These are phyloP conservation scores for Exophiala sp. DNA, from an alignment of 2,329 filamentous ascomycete genomes.

Conservation along the genomic window DNA sequence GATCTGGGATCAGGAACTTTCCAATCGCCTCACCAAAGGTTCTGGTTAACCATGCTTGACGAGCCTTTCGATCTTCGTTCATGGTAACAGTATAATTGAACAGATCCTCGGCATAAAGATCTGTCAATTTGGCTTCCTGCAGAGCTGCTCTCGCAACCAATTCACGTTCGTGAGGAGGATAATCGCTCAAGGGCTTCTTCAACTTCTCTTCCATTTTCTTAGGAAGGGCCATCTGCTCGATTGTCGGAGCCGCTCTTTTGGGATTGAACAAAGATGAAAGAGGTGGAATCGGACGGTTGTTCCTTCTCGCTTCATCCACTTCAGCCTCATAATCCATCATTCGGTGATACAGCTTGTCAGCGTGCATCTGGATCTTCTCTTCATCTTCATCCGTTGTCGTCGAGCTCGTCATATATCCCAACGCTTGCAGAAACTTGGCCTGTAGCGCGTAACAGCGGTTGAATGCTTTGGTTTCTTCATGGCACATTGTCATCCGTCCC, in stretches of 20 bases:
- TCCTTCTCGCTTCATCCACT: slow-evolving; percentile 57
- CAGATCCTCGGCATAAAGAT: slow-evolving; percentile 26
- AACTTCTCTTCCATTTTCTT: slow-evolving; percentile 22
- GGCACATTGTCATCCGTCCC: slow-evolving; percentile 68
- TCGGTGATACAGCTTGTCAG: slow-evolving; percentile 82
- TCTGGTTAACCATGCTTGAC: slow-evolving; percentile 25
- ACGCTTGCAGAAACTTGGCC: slow-evolving; percentile 79
- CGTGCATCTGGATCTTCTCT: slow-evolving; percentile 92
- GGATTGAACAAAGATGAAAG: slow-evolving; percentile 45
- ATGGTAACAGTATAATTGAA: slow-evolving; percentile 26
- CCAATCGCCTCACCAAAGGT: slow-evolving; percentile 27
- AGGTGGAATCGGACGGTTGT: slow-evolving; percentile 41
- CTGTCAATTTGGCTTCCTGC: slow-evolving; percentile 27
- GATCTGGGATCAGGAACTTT: slow-evolving; percentile 29
- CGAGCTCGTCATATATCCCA: slow-evolving; percentile 68
- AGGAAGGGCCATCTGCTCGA: slow-evolving; percentile 30
- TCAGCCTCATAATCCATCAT: slow-evolving; percentile 78
- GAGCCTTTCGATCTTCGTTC: slow-evolving; percentile 26
- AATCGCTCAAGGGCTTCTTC: slow-evolving; percentile 37
- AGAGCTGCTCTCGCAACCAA: slow-evolving; percentile 35
- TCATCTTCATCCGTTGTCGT: slow-evolving; percentile 67
- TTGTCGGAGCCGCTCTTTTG: slow-evolving; percentile 31
- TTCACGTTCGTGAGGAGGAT: slow-evolving; percentile 47
- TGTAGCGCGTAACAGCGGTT: slow-evolving; percentile 89
- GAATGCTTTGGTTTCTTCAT: slow-evolving; percentile 70